phyloP scores from a whole-genome alignment of 495 filamentous ascomycete species.

The Penicilliopsis zonata region DNA sequence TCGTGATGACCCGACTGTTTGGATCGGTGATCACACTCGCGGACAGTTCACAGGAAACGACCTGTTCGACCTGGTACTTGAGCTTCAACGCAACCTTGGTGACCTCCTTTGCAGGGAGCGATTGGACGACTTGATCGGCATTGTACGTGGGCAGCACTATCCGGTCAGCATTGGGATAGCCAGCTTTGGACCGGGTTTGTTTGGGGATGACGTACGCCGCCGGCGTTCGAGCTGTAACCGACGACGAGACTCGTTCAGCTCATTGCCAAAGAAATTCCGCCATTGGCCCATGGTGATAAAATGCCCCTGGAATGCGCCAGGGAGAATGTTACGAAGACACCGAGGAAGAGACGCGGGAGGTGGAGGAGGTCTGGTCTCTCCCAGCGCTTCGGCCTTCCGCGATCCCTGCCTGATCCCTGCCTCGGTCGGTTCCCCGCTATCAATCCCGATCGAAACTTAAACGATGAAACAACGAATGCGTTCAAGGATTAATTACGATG shows the following conservation, averaged over 20 bases:
- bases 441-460: no score
- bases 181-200: background rate
- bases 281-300: slow-evolving; percentile 23
- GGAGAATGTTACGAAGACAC: background rate
- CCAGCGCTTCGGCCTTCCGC: no score
- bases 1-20: slow-evolving; percentile 76
- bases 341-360: background rate
- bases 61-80: slow-evolving; percentile 82
- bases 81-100: slow-evolving; percentile 80
- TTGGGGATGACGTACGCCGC: slow-evolving; percentile 27
- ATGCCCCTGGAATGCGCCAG: background rate
- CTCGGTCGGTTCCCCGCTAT: no score
- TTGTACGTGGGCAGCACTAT: slow-evolving; percentile 25
- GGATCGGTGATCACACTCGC: slow-evolving; percentile 56
- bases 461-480: no score
- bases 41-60: slow-evolving; percentile 79
- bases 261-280: slow-evolving; percentile 19
- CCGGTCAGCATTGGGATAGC: background rate
- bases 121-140: slow-evolving; percentile 14
- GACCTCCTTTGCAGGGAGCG: slow-evolving; percentile 59
- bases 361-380: background rate
- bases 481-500: no score
- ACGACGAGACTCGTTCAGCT: slow-evolving; percentile 10
- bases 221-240: slow-evolving; percentile 20
- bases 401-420: no score